A percentile compares a stretch with the other conserved stretches of the same genome.
Conservation (phyloP, 1,284 basidiomycete genomes). For the Marasmius oreades region DNA sequence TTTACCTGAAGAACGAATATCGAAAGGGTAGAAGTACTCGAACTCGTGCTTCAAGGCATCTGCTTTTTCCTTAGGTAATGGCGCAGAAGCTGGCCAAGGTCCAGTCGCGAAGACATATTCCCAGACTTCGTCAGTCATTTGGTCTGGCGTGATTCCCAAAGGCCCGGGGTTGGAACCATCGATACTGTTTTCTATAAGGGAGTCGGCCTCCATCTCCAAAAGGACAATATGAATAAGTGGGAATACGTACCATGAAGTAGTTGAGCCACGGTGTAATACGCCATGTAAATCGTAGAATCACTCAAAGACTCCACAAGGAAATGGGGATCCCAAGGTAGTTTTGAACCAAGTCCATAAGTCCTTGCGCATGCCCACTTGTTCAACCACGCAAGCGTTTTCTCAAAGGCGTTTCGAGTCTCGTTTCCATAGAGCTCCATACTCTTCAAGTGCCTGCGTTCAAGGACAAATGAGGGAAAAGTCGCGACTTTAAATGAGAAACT, state of each 20-base stretch:
- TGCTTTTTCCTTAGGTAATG: slow-evolving; percentile 74
- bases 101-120: slow-evolving; percentile 88
- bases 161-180: slow-evolving; percentile 82
- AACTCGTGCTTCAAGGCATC: slow-evolving; percentile 89
- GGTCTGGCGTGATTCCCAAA: slow-evolving; percentile 82
- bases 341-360: slow-evolving; percentile 94
- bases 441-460: slow-evolving; percentile 59
- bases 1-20: slow-evolving; percentile 98
- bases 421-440: slow-evolving; percentile 88
- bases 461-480: not conserved
- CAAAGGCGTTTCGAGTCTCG: slow-evolving; percentile 92
- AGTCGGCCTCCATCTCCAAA: not conserved
- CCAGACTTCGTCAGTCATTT: slow-evolving; percentile 98
- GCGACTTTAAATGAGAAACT: not conserved
- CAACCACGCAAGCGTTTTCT: slow-evolving; percentile 91
- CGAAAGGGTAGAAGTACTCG: slow-evolving; percentile 98
- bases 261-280: slow-evolving; percentile 95
- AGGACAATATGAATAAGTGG: not conserved
- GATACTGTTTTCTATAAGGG: slow-evolving; percentile 56
- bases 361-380: slow-evolving; percentile 99
- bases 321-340: slow-evolving; percentile 94
- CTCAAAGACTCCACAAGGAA: slow-evolving; percentile 97
- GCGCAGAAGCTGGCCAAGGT: slow-evolving; percentile 66
- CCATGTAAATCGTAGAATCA: slow-evolving; percentile 99
- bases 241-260: slow-evolving; percentile 73